Evolutionary conservation across 345 rosid species (phyloP).

Genomic region (Euclidium syriacum): DNA sequence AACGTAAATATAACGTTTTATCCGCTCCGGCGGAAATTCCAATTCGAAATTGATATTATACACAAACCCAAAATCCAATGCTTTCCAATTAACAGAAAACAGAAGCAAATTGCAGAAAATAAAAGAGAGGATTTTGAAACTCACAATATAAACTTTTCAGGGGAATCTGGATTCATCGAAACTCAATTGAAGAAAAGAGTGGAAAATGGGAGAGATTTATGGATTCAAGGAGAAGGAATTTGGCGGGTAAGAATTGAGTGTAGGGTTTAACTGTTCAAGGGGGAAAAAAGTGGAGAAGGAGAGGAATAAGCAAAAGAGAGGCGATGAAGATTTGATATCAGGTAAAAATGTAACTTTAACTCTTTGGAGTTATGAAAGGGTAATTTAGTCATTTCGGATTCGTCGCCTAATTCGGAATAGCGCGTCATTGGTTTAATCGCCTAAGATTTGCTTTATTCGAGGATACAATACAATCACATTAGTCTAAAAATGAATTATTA

Average conservation of each 20-base stretch:
- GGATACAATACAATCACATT: too few relatives aligned
- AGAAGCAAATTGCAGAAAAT: neutral
- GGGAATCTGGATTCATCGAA: neutral
- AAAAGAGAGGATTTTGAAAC: neutral
- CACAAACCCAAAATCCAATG: neutral
- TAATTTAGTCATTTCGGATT: neutral
- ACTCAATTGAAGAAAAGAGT: neutral
- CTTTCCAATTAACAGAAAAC: neutral
- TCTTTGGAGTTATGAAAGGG: neutral
- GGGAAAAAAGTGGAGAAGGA: neutral
- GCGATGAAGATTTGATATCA: neutral
- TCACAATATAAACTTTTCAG: neutral
- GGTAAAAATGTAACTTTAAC: neutral
- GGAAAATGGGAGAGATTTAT: neutral
- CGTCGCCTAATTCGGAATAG: too few relatives aligned
- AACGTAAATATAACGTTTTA: neutral
- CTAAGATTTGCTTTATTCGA: neutral
- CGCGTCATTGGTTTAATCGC: neutral
- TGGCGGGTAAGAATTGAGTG: constrained; percentile 18
- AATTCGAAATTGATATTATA: neutral
- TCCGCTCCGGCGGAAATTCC: neutral
- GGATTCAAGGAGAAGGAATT: constrained; percentile 1
- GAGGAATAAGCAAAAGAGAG: neutral
- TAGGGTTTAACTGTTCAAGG: constrained; percentile 23
- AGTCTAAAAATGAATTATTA: too few relatives aligned